Evolutionary conservation across 176 grass and related monocot species (phyloP).

Genomic region (Eleusine coracana): DNA sequence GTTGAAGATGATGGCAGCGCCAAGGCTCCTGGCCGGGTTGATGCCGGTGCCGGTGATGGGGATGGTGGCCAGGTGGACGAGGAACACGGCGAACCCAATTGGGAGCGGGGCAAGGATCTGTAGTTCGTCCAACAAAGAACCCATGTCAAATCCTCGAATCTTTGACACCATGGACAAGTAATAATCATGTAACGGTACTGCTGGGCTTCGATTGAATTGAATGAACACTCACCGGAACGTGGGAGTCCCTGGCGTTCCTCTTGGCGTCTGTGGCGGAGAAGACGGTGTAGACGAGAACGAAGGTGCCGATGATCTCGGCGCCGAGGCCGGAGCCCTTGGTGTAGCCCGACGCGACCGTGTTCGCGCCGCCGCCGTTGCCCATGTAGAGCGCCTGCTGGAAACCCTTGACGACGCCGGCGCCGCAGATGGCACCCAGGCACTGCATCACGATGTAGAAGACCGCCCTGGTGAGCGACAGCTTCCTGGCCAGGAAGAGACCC

Average conservation of each 20-base stretch:
- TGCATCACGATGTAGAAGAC: slow-evolving; percentile 92
- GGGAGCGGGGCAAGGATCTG: slow-evolving; percentile 91
- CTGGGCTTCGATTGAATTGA: neutral
- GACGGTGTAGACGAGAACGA: slow-evolving; percentile 95
- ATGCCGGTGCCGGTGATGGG: slow-evolving; percentile 98
- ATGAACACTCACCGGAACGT: slow-evolving; percentile 76
- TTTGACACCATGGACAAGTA: neutral
- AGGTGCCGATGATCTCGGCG: slow-evolving; percentile 91
- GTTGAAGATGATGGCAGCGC: slow-evolving; percentile 88
- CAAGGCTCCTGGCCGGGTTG: slow-evolving; percentile 93
- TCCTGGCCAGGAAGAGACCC: slow-evolving; percentile 85
- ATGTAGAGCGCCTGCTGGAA: slow-evolving; percentile 73
- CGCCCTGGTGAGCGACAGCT: slow-evolving; percentile 79
- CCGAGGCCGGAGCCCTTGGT: slow-evolving; percentile 83
- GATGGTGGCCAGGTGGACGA: slow-evolving; percentile 95
- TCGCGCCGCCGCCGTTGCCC: slow-evolving; percentile 72
- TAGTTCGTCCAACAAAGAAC: neutral
- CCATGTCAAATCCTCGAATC: neutral
- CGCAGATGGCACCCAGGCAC: slow-evolving; percentile 92
- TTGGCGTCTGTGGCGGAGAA: slow-evolving; percentile 99
- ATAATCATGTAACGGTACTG: neutral
- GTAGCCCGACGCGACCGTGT: slow-evolving; percentile 69
- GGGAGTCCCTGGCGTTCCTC: slow-evolving; percentile 95
- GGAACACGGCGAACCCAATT: slow-evolving; percentile 91
- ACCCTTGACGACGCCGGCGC: slow-evolving; percentile 85